Base-by-base conservation (phyloP, 1,284 basidiomycete species). In the Ustilago loliicola region DNA sequence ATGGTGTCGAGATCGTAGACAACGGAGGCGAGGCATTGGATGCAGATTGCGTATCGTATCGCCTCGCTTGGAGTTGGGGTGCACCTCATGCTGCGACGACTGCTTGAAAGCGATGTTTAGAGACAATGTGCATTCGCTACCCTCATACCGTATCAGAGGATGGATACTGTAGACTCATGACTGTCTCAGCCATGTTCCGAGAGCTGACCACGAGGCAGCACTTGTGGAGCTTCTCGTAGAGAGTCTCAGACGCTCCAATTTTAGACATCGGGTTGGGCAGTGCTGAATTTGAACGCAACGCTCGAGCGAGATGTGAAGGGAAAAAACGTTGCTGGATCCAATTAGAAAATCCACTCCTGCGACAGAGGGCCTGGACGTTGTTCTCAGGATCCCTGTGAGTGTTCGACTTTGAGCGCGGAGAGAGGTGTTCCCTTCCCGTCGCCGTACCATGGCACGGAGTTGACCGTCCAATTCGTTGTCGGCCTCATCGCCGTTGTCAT, bases 1-100 rank as follows among this genome's bases (percentile, higher is more conserved):
- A 59, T 50, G 13, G 57, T 25, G 25, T 59, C 47, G 9, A 40
- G 45, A 59, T 59, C 57, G 42, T 36, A 45, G 11, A 29, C 29
- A 34, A 47, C 21, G 11, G 29, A 58, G 23, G 56, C 56, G 56
- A 47, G 38, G 56, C 34, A 47, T 45, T 27, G 38, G 29, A 45
- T 52, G 29, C 42, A 47, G 27, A 45, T 7, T n/a, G 29, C 50
- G 50, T 52, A 52, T 52, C 50, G 7, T 52, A 32, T 52, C 4
- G 50, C 50, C 32, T 54, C 34, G 15, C 5, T 54, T 36, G 32
- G 23, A 23, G 45, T 9, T 25, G 23, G 45, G 21, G 3, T 48
- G 45, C 45, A 23, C 23, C 45, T 48, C 45, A 48, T 15, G 45
- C 23, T 25, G 21, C 15, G 21, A 21, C 32, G 5, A 13, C 3